Evolutionary conservation across 805 yeast genomes (phyloP), one percentile per base, ranked within the genome.

Genomic region (Wickerhamomyces hampshirensis): DNA sequence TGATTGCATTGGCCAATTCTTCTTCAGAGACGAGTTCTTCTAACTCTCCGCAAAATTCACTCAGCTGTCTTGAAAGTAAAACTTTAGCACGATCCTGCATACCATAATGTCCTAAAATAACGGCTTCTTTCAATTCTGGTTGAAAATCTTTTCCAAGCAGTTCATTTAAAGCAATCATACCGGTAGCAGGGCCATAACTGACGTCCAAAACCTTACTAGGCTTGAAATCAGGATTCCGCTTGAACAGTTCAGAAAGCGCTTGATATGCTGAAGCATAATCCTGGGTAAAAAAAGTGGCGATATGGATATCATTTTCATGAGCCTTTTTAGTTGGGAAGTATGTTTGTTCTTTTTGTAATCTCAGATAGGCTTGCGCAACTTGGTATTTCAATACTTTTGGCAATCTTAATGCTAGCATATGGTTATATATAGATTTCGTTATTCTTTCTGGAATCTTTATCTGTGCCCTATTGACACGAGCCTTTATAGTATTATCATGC

Each of bases 131-230:
- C 11, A 65, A 63, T 14, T 62, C 62, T 0, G 95, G 87, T 14
- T 60, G 56, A 62, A 73, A 83, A 0, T 70, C 70, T 3, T 69
- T 69, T 0, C 84, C 88, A 77, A 86, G 75, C 1, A 89, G 50
- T 50, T 88, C 96, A 53, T 89, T 86, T 35, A 88, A 64, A 0
- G 95, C 98, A 12, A 89, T 62, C 66, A 93, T 77, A 2, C 97
- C 97, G 0, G 94, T 81, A 2, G 87, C 91, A 1, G 98, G 98
- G 0, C 98, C 98, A 53, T 71, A 79, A 0, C 96, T 91, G 11
- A 86, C 74, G 51, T 86, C 94, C 33, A 93, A 65, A 0, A 93
- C 74, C 5, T 74, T 65, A 19, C 69, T 52, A 0, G 97, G 97
- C 16, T 58, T 58, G 63, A 87, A 84, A 6, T 54, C 60, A 0